These are phyloP conservation scores for Globisporangium nunn DNA, from an alignment of 352 stramenopile genomes.

Conservation along the genomic window DNA sequence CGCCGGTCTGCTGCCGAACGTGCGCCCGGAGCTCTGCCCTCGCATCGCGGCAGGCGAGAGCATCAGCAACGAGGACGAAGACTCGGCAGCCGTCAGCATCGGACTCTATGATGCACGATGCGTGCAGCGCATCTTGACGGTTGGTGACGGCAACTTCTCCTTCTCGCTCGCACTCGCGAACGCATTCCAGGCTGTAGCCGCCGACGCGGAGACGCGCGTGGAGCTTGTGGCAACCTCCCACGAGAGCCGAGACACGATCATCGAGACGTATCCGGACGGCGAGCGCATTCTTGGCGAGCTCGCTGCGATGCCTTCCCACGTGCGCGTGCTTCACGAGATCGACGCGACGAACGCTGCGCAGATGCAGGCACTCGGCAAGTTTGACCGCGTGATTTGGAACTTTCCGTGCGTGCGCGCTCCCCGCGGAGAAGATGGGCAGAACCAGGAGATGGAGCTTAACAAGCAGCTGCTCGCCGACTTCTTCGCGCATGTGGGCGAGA, in stretches of 20 bases:
- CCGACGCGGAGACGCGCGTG: slow-evolving; percentile 12
- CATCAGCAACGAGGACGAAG: neutral
- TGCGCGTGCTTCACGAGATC: slow-evolving; percentile 79
- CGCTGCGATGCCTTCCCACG: slow-evolving; percentile 32
- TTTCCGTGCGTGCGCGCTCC: slow-evolving; percentile 92
- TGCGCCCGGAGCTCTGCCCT: slow-evolving; percentile 70
- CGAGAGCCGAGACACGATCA: slow-evolving; percentile 79
- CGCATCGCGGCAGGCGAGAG: slow-evolving; percentile 23
- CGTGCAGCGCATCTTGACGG: slow-evolving; percentile 71
- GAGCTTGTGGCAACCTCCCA: slow-evolving; percentile 90
- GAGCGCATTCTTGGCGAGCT: slow-evolving; percentile 77
- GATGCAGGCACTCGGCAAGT: slow-evolving; percentile 59
- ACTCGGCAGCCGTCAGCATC: slow-evolving; percentile 12
- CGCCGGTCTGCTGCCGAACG: slow-evolving; percentile 52
- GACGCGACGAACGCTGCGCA: slow-evolving; percentile 86
- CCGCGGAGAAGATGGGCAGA: slow-evolving; percentile 93
- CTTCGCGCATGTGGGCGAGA: slow-evolving; percentile 51
- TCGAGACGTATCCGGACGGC: slow-evolving; percentile 88
- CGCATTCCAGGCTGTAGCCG: slow-evolving; percentile 22
- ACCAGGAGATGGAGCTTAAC: slow-evolving; percentile 93
- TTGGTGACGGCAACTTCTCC: slow-evolving; percentile 96
- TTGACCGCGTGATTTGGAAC: slow-evolving; percentile 95
- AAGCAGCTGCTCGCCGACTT: slow-evolving; percentile 89
- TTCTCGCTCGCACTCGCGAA: slow-evolving; percentile 90
- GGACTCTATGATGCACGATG: slow-evolving; percentile 52